These are phyloP conservation scores for Solanum virginianum DNA, from an alignment of 257 asterid species.

Conservation along the genomic window DNA sequence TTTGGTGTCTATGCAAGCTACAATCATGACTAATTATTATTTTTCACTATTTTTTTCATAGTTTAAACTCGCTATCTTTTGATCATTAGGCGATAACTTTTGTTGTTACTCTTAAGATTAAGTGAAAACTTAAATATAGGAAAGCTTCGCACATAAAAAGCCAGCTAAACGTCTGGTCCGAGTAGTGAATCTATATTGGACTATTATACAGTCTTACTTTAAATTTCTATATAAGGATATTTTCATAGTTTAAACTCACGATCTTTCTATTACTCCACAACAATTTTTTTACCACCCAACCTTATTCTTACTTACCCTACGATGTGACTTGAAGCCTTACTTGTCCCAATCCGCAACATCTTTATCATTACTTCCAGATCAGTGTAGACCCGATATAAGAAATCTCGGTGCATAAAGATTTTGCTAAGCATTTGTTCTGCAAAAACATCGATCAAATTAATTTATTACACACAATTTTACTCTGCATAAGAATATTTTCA, in stretches of 20 bases:
- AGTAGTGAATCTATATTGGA: background rate
- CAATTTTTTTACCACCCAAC: accelerated
- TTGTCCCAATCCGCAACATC: accelerated
- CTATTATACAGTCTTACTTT: background rate
- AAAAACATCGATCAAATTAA: background rate
- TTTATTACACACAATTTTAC: accelerated
- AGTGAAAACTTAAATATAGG: background rate
- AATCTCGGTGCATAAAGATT: background rate
- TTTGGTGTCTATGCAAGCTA: background rate
- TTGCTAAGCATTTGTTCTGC: accelerated
- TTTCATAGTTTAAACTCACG: background rate
- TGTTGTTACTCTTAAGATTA: background rate
- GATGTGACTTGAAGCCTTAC: background rate
- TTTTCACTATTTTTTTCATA: background rate
- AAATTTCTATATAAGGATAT: background rate
- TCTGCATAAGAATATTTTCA: background rate
- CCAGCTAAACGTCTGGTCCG: no score
- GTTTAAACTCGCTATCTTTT: background rate
- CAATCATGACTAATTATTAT: background rate
- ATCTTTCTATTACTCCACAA: background rate
- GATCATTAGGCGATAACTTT: background rate
- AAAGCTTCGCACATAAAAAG: background rate
- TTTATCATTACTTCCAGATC: background rate
- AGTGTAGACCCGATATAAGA: background rate
- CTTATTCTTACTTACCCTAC: background rate